These are phyloP conservation scores for Boletus sp. DNA, from an alignment of 1,284 basidiomycete species.

Conservation along the genomic window DNA sequence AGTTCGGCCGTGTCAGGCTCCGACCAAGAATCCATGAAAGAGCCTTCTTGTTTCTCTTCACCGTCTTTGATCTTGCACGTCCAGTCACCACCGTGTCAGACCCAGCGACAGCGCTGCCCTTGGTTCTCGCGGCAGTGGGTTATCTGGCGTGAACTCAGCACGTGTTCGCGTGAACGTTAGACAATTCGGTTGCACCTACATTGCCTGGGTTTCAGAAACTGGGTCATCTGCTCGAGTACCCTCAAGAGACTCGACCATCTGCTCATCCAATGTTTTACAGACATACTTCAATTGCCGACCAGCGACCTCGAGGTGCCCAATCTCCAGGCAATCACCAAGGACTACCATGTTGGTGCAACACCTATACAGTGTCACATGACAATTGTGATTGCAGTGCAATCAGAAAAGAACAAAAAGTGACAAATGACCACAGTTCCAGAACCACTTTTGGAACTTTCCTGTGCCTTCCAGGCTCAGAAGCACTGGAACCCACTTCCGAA, in stretches of 20 bases:
- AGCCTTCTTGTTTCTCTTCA: slow-evolving; percentile 77
- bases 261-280: slow-evolving; percentile 85
- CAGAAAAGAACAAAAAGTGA: slow-evolving; percentile 81
- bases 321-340: slow-evolving; percentile 81
- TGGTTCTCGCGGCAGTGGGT: no score
- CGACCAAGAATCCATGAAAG: slow-evolving; percentile 60
- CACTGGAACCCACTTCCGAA: no score
- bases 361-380: slow-evolving; percentile 82
- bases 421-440: no score
- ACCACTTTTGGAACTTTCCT: no score
- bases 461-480: no score
- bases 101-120: slow-evolving; percentile 73
- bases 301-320: slow-evolving; percentile 77
- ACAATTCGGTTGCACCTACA: slow-evolving; percentile 55
- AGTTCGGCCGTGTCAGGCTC: slow-evolving; percentile 45
- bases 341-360: slow-evolving; percentile 65
- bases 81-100: slow-evolving; percentile 66
- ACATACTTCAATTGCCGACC: slow-evolving; percentile 76
- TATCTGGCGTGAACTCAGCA: slow-evolving; percentile 23
- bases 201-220: slow-evolving; percentile 77
- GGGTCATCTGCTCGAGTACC: slow-evolving; percentile 84
- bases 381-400: slow-evolving; percentile 92
- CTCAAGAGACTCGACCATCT: slow-evolving; percentile 86
- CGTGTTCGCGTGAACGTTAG: slow-evolving; percentile 62
- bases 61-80: slow-evolving; percentile 68